Percentiles rank a stretch among this genome's conserved stretches.
These are phyloP conservation scores for Sporothrix inflata DNA, from an alignment of 2,329 filamentous ascomycete genomes.

Conservation along the genomic window DNA sequence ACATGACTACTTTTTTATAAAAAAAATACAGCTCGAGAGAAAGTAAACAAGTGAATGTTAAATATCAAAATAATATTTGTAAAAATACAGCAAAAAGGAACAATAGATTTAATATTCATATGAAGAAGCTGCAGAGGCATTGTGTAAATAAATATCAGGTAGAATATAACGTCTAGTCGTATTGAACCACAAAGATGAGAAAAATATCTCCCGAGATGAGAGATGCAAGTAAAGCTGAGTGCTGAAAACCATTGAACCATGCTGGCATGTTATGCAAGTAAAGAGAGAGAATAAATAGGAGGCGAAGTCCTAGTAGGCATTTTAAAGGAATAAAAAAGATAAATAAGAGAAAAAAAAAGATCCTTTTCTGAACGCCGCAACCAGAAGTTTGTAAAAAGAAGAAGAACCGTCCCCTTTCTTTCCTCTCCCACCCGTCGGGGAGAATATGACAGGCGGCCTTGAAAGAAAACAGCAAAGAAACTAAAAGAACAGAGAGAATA, in stretches of 20 bases:
- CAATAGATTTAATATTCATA: background rate
- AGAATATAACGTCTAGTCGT: background rate
- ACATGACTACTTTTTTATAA: too few relatives aligned
- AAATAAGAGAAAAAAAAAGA: background rate
- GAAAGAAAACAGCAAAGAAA: background rate
- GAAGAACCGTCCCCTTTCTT: background rate
- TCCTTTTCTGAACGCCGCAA: slow-evolving; percentile 7
- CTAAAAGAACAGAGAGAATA: background rate
- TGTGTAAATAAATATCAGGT: background rate
- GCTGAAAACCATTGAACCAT: background rate
- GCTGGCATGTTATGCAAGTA: background rate
- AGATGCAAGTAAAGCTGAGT: background rate
- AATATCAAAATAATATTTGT: background rate
- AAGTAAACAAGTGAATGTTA: background rate
- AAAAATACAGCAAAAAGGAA: background rate
- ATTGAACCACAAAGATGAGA: too few relatives aligned
- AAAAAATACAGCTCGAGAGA: too few relatives aligned
- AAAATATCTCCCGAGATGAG: too few relatives aligned
- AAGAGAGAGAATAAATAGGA: background rate
- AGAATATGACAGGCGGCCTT: background rate
- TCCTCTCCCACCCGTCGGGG: slow-evolving; percentile 1
- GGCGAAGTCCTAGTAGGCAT: background rate
- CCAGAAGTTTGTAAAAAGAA: background rate
- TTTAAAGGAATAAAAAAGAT: background rate
- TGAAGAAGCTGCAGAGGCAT: too few relatives aligned